Evolutionary conservation across 2,329 filamentous ascomycete species (phyloP).

Genomic region (Falciphora oryzae): DNA sequence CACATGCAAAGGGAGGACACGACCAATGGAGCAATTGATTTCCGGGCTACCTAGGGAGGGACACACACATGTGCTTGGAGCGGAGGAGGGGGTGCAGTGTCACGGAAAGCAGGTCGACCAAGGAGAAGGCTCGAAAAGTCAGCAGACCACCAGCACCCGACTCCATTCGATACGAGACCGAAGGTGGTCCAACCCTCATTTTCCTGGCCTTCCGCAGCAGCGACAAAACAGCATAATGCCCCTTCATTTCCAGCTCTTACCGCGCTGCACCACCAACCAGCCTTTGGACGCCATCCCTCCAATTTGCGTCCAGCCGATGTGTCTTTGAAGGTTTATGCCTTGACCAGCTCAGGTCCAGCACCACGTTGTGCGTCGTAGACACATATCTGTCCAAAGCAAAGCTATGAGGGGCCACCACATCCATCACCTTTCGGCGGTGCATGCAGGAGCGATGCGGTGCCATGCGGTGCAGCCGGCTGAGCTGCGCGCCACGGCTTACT

Average conservation of each 20-base stretch:
- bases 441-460: neutral
- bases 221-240: constrained; percentile 1
- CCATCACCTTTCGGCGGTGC: neutral
- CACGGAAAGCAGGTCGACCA: neutral
- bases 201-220: neutral
- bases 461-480: neutral
- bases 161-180: neutral
- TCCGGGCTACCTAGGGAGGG: no score
- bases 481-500: neutral
- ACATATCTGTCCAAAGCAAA: no score
- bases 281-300: neutral
- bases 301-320: neutral
- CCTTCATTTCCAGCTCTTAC: neutral
- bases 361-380: no score
- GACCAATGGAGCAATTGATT: neutral
- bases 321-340: neutral
- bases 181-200: neutral
- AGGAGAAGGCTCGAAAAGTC: neutral
- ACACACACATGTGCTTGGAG: neutral
- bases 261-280: no score
- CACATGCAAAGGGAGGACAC: no score
- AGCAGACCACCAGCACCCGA: neutral
- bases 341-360: no score
- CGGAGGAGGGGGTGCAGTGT: neutral
- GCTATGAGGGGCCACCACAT: neutral